Percentiles rank a stretch among this genome's conserved stretches.
phyloP scores from a whole-genome alignment of 306 rosid genomes.

The Lathyrus tuberosus region DNA sequence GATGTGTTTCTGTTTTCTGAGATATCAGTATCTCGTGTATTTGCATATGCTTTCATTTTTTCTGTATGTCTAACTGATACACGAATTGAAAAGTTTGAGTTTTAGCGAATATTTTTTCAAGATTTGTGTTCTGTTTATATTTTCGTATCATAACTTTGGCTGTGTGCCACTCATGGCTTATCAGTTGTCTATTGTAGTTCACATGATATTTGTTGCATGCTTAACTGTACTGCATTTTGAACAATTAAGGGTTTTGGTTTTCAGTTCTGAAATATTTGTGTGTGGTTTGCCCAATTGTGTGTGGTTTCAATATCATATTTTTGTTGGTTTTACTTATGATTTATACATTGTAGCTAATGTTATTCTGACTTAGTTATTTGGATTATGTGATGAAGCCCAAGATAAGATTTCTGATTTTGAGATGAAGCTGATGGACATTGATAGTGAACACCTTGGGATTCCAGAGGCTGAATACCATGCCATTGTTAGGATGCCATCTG shows the following conservation, averaged over 20 bases:
- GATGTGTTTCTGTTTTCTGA: background rate
- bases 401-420: slow-evolving; percentile 93
- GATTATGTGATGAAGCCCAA: slow-evolving; percentile 47
- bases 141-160: background rate
- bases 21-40: background rate
- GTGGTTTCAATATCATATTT: background rate
- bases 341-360: background rate
- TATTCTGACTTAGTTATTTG: background rate
- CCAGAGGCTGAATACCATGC: slow-evolving; percentile 97
- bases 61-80: no score
- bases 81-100: no score
- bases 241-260: background rate
- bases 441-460: slow-evolving; percentile 94
- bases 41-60: no score
- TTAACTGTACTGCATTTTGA: background rate
- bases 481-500: slow-evolving; percentile 86
- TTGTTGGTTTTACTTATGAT: background rate
- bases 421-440: slow-evolving; percentile 98
- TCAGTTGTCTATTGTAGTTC: background rate
- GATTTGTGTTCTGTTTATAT: background rate
- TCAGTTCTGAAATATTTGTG: background rate
- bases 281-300: background rate
- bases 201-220: background rate
- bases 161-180: background rate
- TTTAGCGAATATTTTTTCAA: no score